These are phyloP conservation scores for Leishmania lainsoni DNA, from an alignment of 208 protist species.

Conservation along the genomic window DNA sequence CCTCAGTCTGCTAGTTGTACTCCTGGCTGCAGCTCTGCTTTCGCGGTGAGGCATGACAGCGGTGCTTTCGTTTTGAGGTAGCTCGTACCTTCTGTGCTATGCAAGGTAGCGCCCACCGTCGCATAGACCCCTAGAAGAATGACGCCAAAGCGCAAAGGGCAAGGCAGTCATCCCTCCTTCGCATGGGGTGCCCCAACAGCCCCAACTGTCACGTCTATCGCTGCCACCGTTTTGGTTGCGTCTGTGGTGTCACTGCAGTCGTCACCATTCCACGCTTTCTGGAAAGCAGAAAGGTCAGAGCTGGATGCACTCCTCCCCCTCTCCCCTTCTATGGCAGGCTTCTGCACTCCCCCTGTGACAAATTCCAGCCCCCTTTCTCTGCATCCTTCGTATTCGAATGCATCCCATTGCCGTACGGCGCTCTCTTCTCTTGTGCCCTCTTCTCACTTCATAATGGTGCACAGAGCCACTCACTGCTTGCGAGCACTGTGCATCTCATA, in stretches of 20 bases:
- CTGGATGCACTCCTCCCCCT: neutral
- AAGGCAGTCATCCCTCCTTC: too few relatives aligned
- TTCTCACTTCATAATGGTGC: neutral
- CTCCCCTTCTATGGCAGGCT: neutral
- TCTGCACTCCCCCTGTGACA: neutral
- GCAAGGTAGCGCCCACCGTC: neutral
- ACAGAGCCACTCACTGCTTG: neutral
- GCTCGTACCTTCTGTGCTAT: neutral
- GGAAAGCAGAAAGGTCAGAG: neutral
- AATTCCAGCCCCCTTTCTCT: neutral
- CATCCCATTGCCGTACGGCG: neutral
- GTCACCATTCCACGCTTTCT: neutral
- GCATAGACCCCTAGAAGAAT: neutral
- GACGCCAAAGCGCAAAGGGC: neutral
- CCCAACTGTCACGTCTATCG: neutral
- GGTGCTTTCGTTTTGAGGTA: neutral
- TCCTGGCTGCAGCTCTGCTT: neutral
- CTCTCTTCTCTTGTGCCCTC: neutral
- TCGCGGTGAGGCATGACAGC: conserved; percentile 9
- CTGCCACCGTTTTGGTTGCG: neutral
- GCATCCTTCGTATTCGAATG: neutral
- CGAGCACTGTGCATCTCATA: neutral
- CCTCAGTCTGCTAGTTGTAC: neutral
- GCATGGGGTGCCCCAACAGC: neutral
- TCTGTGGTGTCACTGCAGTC: neutral